Percentiles rank a stretch among this genome's conserved stretches.
Conservation (phyloP, 108 stramenopile species). For the Nitzschia inconspicua region DNA sequence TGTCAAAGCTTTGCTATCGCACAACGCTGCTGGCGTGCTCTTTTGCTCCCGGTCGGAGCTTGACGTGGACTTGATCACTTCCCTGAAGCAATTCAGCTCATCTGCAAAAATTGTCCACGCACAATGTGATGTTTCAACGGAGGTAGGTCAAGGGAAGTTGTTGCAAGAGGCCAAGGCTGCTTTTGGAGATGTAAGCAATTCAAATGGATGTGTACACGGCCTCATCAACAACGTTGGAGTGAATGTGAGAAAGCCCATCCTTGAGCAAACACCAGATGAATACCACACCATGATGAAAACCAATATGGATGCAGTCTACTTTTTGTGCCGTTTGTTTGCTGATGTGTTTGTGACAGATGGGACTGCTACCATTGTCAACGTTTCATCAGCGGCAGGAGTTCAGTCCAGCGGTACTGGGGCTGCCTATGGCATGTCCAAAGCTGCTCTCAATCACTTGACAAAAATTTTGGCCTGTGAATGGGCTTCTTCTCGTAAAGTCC, state of each 20-base stretch:
- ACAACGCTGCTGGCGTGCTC: conserved; percentile 42
- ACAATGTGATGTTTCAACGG: conserved; percentile 59
- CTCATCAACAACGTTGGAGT: conserved; percentile 93
- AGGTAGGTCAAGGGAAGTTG: conserved; percentile 49
- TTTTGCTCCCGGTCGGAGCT: conserved; percentile 41
- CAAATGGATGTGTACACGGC: conserved; percentile 52
- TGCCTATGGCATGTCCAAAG: conserved; percentile 86
- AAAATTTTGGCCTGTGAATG: conserved; percentile 79
- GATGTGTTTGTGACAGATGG: conserved; percentile 28
- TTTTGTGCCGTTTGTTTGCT: conserved; percentile 37
- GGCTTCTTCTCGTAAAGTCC: conserved; percentile 65
- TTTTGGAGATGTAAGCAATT: conserved; percentile 16
- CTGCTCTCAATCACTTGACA: conserved; percentile 82
- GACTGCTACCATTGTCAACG: conserved; percentile 81
- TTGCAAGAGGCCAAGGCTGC: conserved; percentile 17
- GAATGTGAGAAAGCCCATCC: conserved; percentile 69
- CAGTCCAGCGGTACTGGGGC: conserved; percentile 73
- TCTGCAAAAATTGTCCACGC: conserved; percentile 25
- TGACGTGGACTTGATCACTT: conserved; percentile 15
- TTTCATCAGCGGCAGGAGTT: conserved; percentile 82
- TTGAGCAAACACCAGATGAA: conserved; percentile 80
- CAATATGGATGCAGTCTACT: conserved; percentile 77
- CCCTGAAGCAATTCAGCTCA: conserved; percentile 25
- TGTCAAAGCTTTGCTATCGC: conserved; percentile 35
- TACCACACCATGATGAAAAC: conserved; percentile 64